Conservation (phyloP, 495 filamentous ascomycete species). For the Aspergillus wentii region DNA sequence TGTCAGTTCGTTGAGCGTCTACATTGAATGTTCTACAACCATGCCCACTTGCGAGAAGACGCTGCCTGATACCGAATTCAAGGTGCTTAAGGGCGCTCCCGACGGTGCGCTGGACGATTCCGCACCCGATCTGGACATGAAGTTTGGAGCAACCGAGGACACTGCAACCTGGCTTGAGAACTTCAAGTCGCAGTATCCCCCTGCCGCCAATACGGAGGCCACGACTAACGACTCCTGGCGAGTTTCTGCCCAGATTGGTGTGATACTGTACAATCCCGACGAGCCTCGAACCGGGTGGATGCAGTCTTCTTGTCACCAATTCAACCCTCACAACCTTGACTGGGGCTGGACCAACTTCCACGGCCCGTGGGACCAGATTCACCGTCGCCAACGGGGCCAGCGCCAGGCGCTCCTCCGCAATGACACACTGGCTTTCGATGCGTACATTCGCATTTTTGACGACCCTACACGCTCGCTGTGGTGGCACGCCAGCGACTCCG, state of each 20-base stretch:
- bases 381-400: constrained; percentile 50
- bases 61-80: constrained; percentile 34
- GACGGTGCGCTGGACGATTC: constrained; percentile 21
- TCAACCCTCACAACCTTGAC: constrained; percentile 52
- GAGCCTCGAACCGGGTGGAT: constrained; percentile 58
- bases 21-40: constrained; percentile 55
- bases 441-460: constrained; percentile 58
- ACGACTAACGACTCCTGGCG: constrained; percentile 31
- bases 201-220: constrained; percentile 7
- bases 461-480: constrained; percentile 60
- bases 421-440: constrained; percentile 59
- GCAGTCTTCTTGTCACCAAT: constrained; percentile 55
- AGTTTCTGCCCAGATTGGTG: constrained; percentile 57
- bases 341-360: constrained; percentile 68
- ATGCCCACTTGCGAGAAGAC: constrained; percentile 34
- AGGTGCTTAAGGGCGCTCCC: constrained; percentile 29
- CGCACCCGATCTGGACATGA: constrained; percentile 25
- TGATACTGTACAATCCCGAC: constrained; percentile 61
- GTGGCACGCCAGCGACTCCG: constrained; percentile 58
- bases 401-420: constrained; percentile 59
- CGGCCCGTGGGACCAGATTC: constrained; percentile 56
- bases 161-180: constrained; percentile 26
- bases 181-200: constrained; percentile 27
- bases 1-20: constrained; percentile 56
- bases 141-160: constrained; percentile 22